Conservation (phyloP, 176 grass and related monocot genomes). For the Phoenix dactylifera region DNA sequence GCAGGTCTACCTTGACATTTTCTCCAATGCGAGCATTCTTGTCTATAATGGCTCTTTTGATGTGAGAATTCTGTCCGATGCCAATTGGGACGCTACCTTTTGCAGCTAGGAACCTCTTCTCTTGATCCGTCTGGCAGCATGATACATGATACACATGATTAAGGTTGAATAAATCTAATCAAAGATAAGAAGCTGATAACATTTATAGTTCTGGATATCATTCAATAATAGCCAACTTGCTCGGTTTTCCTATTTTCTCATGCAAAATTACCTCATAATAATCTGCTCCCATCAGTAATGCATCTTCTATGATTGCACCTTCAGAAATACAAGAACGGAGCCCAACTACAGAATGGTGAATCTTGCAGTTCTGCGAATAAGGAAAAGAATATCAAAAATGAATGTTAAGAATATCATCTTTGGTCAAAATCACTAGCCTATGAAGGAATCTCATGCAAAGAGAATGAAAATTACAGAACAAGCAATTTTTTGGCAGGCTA, state of each 20-base stretch:
- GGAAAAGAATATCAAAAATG: too few species aligned
- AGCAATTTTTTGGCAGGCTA: too few species aligned
- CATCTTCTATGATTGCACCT: conserved; percentile 85
- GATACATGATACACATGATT: conserved; percentile 2
- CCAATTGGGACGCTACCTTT: conserved; percentile 80
- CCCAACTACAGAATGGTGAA: conserved; percentile 86
- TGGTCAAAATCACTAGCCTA: too few species aligned
- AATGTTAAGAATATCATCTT: too few species aligned
- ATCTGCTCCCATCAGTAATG: conserved; percentile 93
- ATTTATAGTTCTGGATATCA: too few species aligned
- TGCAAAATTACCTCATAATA: conserved; percentile 72
- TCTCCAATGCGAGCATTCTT: conserved; percentile 98
- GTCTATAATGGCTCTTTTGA: conserved; percentile 90
- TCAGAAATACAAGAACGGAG: conserved; percentile 90
- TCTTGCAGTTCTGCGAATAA: conserved; percentile 59
- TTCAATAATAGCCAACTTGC: too few species aligned
- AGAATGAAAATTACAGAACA: too few species aligned
- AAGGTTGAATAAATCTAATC: neutral
- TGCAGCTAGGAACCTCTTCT: conserved; percentile 56
- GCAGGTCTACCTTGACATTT: conserved; percentile 57
- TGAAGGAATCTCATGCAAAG: too few species aligned
- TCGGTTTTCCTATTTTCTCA: neutral
- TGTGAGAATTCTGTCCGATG: conserved; percentile 82
- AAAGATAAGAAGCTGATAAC: too few species aligned
- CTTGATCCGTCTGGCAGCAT: conserved; percentile 57